Evolutionary conservation across 495 filamentous ascomycete species (phyloP).

Genomic region (Friedmanniomyces simplex): DNA sequence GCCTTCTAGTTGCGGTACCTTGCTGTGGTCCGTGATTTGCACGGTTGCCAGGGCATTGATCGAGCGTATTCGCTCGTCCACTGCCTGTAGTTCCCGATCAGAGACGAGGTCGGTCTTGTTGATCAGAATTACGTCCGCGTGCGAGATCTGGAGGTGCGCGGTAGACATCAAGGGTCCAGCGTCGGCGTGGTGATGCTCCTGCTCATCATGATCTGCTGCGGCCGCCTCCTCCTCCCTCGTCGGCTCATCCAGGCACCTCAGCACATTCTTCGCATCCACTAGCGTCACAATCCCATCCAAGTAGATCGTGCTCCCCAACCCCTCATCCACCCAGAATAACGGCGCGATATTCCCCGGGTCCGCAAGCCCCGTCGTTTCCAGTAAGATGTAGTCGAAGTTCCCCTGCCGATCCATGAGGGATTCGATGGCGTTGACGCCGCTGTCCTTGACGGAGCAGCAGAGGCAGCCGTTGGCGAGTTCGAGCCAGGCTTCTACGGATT

Average conservation of each 20-base stretch:
- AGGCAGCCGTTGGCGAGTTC: slow-evolving; percentile 95
- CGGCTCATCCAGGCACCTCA: slow-evolving; percentile 65
- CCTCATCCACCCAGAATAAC: slow-evolving; percentile 94
- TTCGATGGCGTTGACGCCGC: slow-evolving; percentile 85
- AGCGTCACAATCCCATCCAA: slow-evolving; percentile 94
- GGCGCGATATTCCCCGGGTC: slow-evolving; percentile 95
- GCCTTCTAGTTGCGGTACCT: slow-evolving; percentile 71
- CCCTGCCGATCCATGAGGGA: slow-evolving; percentile 91
- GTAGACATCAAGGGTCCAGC: slow-evolving; percentile 63
- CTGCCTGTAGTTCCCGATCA: slow-evolving; percentile 49
- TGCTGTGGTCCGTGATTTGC: slow-evolving; percentile 66
- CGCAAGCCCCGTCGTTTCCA: slow-evolving; percentile 91
- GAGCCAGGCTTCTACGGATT: slow-evolving; percentile 88
- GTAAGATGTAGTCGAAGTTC: slow-evolving; percentile 92
- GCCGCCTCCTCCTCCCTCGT: slow-evolving; percentile 42
- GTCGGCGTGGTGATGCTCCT: slow-evolving; percentile 37
- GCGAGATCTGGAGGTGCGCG: slow-evolving; percentile 90
- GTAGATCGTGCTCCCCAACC: slow-evolving; percentile 85
- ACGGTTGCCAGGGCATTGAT: slow-evolving; percentile 90
- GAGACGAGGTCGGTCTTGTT: slow-evolving; percentile 93
- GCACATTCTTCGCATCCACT: slow-evolving; percentile 88
- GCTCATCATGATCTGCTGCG: slow-evolving; percentile 30
- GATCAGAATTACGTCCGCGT: slow-evolving; percentile 90
- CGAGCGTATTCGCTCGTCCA: slow-evolving; percentile 56
- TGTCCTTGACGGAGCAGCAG: slow-evolving; percentile 95